phyloP scores from a whole-genome alignment of 768 basidiomycete genomes.

The Rhodotorula sphaerocarpa region DNA sequence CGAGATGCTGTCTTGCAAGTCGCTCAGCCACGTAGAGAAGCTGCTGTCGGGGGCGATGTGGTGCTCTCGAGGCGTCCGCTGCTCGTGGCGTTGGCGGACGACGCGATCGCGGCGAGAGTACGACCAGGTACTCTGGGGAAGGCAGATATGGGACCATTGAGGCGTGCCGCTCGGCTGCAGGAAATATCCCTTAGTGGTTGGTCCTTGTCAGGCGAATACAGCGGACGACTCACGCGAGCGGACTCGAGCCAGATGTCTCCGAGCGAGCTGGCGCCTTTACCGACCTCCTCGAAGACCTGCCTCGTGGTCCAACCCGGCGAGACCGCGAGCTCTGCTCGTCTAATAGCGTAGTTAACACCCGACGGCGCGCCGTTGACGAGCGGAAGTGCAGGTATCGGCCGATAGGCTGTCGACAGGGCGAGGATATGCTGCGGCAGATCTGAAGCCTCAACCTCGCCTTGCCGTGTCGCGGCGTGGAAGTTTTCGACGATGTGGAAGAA shows the following conservation, averaged over 20 bases:
- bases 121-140: slow-evolving; percentile 13
- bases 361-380: not conserved
- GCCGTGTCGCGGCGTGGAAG: no score
- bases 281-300: slow-evolving; percentile 18
- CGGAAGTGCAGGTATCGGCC: not conserved
- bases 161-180: slow-evolving; percentile 7
- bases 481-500: slow-evolving; percentile 25
- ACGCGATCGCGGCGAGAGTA: not conserved
- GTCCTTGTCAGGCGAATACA: not conserved
- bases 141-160: slow-evolving; percentile 17
- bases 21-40: slow-evolving; percentile 4
- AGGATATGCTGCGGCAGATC: slow-evolving; percentile 9
- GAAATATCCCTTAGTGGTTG: not conserved
- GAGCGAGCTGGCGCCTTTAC: slow-evolving; percentile 6
- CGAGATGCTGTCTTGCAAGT: not conserved
- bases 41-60: not conserved
- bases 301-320: not conserved
- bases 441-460: no score
- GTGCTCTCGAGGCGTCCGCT: not conserved
- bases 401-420: slow-evolving; percentile 4
- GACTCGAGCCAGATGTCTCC: slow-evolving; percentile 35
- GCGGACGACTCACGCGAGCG: slow-evolving; percentile 13
- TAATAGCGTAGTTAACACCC: no score
- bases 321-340: slow-evolving; percentile 14
- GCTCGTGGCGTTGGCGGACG: not conserved